Base-by-base conservation (phyloP, 1,284 basidiomycete genomes). In the Tilletia walkeri region DNA sequence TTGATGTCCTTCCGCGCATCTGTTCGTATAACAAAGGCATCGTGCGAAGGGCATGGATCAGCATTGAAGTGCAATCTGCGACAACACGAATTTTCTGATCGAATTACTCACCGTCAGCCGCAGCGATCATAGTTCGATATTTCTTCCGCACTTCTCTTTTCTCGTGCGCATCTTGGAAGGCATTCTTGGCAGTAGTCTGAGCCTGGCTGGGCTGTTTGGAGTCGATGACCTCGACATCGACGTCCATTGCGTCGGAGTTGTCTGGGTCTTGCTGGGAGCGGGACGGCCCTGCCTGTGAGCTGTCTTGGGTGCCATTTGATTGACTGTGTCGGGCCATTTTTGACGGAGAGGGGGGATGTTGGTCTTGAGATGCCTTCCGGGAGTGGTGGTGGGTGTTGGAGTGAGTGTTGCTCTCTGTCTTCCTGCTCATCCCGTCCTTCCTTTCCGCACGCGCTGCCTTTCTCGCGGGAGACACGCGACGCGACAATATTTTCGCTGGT, bases 111-210 rank as follows among this genome's bases (percentile, higher is more conserved):
- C 68, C 61, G 36, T 80, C 77, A 0, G 76, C 75, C 4, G 72
- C 67, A 0, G 75, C 73, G 34, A 80, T 75, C 50, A 81, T 74
- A 16, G 69, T 45, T 4, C 80, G 74, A 65, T 81, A 81, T 63
- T 75, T 72, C 3, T 72, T 69, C 0, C 78, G 72, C 1, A 81
- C 69, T 36, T 74, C 69, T 18, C 80, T 76, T 30, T 78, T 76
- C 20, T 76, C 76, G 0, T 56, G 2, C 3, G 56, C 56, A 41
- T 74, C 71, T 53, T 75, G 78, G 6, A 63, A 63, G 18, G 59
- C 59, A 39, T 38, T 38, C 36, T 63, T 63, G 0, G 59, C 59
- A 12, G 36, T 38, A 1, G 30, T 38, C 14, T 39, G 36, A 16
- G 59, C 59, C 36, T 63, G 59, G 59, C 59, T 63, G 59, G 16